Evolutionary conservation across 768 basidiomycete genomes (phyloP).

Genomic region (Naematelia aurantialba): DNA sequence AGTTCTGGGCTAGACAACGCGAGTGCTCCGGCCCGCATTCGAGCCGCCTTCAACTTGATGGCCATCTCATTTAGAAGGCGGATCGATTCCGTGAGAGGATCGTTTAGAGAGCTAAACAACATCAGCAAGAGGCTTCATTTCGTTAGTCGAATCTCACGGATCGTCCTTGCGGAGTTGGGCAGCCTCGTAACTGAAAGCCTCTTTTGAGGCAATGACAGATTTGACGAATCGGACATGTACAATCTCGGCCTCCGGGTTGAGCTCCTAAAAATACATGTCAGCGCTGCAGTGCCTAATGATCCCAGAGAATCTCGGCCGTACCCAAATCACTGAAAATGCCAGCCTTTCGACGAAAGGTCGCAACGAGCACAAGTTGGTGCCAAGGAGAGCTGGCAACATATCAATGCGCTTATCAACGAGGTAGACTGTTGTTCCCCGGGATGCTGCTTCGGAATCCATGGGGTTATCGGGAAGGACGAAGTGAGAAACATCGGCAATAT

Average conservation of each 20-base stretch:
- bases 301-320: slow-evolving; percentile 47
- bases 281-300: neutral
- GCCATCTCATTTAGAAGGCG: slow-evolving; percentile 84
- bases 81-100: slow-evolving; percentile 78
- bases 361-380: slow-evolving; percentile 92
- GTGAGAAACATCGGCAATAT: slow-evolving; percentile 97
- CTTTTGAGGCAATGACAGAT: slow-evolving; percentile 93
- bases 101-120: slow-evolving; percentile 61
- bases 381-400: slow-evolving; percentile 89
- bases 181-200: slow-evolving; percentile 93
- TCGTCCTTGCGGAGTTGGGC: slow-evolving; percentile 93
- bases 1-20: slow-evolving; percentile 98
- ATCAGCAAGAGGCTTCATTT: slow-evolving; percentile 1
- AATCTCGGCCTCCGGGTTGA: slow-evolving; percentile 82
- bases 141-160: slow-evolving; percentile 57
- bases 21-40: slow-evolving; percentile 94
- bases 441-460: slow-evolving; percentile 95
- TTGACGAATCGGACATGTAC: slow-evolving; percentile 87
- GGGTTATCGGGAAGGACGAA: slow-evolving; percentile 90
- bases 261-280: slow-evolving; percentile 60
- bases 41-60: slow-evolving; percentile 70
- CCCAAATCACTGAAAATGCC: slow-evolving; percentile 96
- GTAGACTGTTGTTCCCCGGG: slow-evolving; percentile 94
- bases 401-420: slow-evolving; percentile 98
- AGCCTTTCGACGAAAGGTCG: slow-evolving; percentile 87